Base-by-base conservation (phyloP, 1,284 basidiomycete species). In the Cryptococcus sp. region DNA sequence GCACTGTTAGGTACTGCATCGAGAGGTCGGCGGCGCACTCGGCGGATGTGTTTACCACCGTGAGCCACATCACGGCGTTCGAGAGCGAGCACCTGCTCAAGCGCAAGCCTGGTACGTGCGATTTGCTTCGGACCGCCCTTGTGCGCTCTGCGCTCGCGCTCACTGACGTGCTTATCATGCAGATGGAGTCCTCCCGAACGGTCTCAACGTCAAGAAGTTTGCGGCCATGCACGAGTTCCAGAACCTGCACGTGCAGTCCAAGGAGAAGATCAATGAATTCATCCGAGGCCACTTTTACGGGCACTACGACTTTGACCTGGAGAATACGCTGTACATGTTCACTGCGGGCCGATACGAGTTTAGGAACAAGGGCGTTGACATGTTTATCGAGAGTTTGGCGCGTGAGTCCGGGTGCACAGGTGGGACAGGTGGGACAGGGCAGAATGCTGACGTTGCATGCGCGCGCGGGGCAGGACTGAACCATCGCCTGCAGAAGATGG, bases 321-420 rank as follows among this genome's bases (percentile, higher is more conserved):
- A 98, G 45, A 95, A 97, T 78, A 98, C 94, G 2, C 82, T 98
- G 60, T 98, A 98, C 80, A 86, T 97, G 83, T 98, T 98, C 80
- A 98, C 92, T 15, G 95, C 95, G n/a, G 95, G 95, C 47, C 85
- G 95, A 49, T 98, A 98, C 78, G 95, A 98, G 78, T 98, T 96
- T 78, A 84, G 95, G 46, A 98, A 98, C 82, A 98, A 98, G 82
- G 95, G 95, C 66, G 92, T 97, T 44, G 95, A 98, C 77, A 96
- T 98, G 93, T 98, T 97, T 77, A 94, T 98, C 70, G 95, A 98
- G 79, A 85, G 89, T 28, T 84, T 98, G 55, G 94, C 95, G 33
- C 88, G 92, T 78, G 54, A 65, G 79, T 73, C 5, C 28, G 23
- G 2, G 15, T 4, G 33, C 18, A 21, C 38, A 33, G 16, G 16